Evolutionary conservation across 257 asterid species (phyloP), one percentile per base, ranked within the genome.

Genomic region (Eucommia ulmoides): DNA sequence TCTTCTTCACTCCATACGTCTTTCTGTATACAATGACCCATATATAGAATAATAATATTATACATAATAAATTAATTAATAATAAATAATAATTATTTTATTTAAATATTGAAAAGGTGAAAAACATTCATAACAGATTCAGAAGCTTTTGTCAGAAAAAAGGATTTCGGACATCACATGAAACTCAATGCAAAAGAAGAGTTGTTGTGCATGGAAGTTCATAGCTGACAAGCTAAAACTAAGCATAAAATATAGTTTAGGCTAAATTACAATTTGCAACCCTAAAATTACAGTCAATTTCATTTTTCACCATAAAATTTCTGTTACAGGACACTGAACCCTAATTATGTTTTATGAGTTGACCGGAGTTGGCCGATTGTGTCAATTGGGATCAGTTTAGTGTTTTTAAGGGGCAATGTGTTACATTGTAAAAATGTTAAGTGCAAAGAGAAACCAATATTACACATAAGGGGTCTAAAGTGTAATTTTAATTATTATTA

Each of bases 1-100:
- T 85, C 95, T 52, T 66, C 91, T 49, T 82, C 93, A 33, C 72
- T 76, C 95, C 95, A 85, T 1, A 19, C 35, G 15, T 68, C 81
- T 25, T 82, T 85, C 95, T 85, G 75, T 6, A 5, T 12, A 29
- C 38, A 67, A 53, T 20, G 0, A 23, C 3, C 10, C n/a, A 42
- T 20, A 18, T 6, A 5, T 22, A 16, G 21, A 23, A 46, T 15
- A 24, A 3, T 25, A 22, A 1, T 24, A 52, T 14, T 20, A 25
- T 24, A 16, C 41, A 44, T 44, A 0, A 23, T 35, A 1, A 44
- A 51, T 1, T 0, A 21, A 23, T 16, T 9, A 3, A 1, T 20
- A 42, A 12, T 7, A 11, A 15, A 15, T 20, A 1, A 18, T 20
- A 4, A 7, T 7, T 3, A 29, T 4, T 35, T 23, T 42, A 56